Conservation (phyloP, 73 alveolate species). For the Stentor coeruleus region DNA sequence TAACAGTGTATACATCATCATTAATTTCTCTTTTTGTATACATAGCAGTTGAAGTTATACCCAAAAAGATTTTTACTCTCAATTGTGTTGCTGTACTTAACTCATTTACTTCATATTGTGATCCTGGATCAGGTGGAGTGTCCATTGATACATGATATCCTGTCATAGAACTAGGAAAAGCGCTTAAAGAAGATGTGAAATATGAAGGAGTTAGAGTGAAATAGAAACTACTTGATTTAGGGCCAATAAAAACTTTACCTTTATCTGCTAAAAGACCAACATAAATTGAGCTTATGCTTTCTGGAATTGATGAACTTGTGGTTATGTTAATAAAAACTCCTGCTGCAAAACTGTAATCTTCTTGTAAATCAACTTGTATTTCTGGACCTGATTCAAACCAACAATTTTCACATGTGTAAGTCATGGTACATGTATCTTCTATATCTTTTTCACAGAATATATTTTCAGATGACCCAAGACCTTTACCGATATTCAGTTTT, state of each 20-base stretch:
- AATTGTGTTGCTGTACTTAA: background rate
- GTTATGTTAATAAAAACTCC: background rate
- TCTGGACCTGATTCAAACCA: background rate
- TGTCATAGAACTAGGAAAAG: background rate
- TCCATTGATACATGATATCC: background rate
- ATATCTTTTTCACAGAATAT: background rate
- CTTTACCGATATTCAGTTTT: background rate
- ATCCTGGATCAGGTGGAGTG: background rate
- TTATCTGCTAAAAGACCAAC: background rate
- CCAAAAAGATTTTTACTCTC: background rate
- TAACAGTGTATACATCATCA: too few relatives aligned
- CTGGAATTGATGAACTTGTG: background rate
- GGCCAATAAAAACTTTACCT: background rate
- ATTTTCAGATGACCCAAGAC: background rate
- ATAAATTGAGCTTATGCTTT: background rate
- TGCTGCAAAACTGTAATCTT: background rate
- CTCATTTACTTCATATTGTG: background rate
- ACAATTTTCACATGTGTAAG: background rate
- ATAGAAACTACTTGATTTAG: background rate
- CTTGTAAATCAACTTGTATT: background rate
- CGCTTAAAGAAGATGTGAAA: background rate
- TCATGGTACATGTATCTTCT: background rate
- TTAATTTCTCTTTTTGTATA: too few relatives aligned
- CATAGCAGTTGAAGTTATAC: too few relatives aligned
- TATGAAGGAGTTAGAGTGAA: background rate